A percentile compares a stretch with the other conserved stretches of the same genome.
Evolutionary conservation across 2,329 filamentous ascomycete species (phyloP).

Genomic region (Volutella citrinella): DNA sequence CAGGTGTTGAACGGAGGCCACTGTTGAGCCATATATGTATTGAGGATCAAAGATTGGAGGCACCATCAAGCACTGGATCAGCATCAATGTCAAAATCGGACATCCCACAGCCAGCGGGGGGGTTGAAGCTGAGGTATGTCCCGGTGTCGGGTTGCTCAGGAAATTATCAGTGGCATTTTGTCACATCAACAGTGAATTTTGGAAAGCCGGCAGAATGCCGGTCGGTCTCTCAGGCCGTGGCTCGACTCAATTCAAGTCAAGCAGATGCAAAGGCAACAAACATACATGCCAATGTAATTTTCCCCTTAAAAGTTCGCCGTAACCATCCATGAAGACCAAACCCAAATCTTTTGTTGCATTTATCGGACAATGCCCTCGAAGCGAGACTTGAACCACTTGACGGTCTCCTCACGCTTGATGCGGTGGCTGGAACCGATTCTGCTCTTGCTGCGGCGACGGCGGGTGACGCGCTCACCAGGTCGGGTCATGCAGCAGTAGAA

Average conservation of each 20-base stretch:
- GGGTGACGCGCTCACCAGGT: constrained; percentile 95
- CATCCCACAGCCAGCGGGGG: too few species aligned
- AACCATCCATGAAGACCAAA: constrained; percentile 36
- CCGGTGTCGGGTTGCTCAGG: too few species aligned
- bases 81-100: too few species aligned
- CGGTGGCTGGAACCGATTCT: constrained; percentile 83
- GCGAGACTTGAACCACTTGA: constrained; percentile 90
- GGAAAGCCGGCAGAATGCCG: constrained; percentile 63
- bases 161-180: too few species aligned
- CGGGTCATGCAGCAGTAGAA: constrained; percentile 99
- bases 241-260: constrained; percentile 57
- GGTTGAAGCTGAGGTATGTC: too few species aligned
- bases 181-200: constrained; percentile 33
- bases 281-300: constrained; percentile 38
- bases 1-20: too few species aligned
- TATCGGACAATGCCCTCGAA: constrained; percentile 99
- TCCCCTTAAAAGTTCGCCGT: constrained; percentile 39
- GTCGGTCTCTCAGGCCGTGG: constrained; percentile 72
- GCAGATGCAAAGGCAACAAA: constrained; percentile 47
- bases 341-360: constrained; percentile 46
- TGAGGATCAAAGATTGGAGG: too few species aligned
- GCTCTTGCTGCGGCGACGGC: constrained; percentile 87
- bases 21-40: too few species aligned
- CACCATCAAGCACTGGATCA: too few species aligned
- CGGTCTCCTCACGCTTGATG: constrained; percentile 91